phyloP scores from a whole-genome alignment of 306 rosid genomes.

The Arachis hypogaea region DNA sequence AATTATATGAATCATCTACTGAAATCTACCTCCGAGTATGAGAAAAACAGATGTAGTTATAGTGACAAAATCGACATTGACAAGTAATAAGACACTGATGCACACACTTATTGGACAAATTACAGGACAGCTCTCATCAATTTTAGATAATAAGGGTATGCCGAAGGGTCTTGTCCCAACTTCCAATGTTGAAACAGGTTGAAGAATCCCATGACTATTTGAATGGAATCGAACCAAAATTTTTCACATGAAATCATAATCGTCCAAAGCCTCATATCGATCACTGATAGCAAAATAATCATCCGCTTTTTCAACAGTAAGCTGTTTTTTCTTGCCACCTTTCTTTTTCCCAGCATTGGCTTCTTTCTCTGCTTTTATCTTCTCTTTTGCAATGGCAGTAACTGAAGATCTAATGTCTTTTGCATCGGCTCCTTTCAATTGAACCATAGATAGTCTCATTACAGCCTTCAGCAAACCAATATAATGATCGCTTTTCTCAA shows the following conservation, averaged over 20 bases:
- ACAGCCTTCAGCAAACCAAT: slow-evolving; percentile 72
- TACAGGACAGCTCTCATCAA: slow-evolving; percentile 49
- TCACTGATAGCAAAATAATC: slow-evolving; percentile 60
- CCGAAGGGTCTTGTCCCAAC: slow-evolving; percentile 52
- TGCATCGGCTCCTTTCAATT: slow-evolving; percentile 91
- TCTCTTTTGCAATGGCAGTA: slow-evolving; percentile 91
- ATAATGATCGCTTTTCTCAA: slow-evolving; percentile 88
- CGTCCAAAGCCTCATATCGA: slow-evolving; percentile 71
- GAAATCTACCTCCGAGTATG: slow-evolving; percentile 28
- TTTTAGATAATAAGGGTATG: slow-evolving; percentile 38
- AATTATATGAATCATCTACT: slow-evolving; percentile 39
- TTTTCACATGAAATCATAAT: slow-evolving; percentile 85
- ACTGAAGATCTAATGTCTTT: slow-evolving; percentile 88
- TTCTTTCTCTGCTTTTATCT: slow-evolving; percentile 90
- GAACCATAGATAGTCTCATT: slow-evolving; percentile 78
- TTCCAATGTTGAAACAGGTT: slow-evolving; percentile 39
- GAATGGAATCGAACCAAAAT: slow-evolving; percentile 38
- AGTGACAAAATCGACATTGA: slow-evolving; percentile 48
- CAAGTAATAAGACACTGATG: slow-evolving; percentile 33
- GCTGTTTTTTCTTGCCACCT: slow-evolving; percentile 92
- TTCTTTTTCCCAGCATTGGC: slow-evolving; percentile 91
- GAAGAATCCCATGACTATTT: slow-evolving; percentile 44
- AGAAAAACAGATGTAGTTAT: not conserved
- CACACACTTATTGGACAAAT: slow-evolving; percentile 44
- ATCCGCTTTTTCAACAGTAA: slow-evolving; percentile 78